Conservation (phyloP, 2,329 filamentous ascomycete genomes). For the Onygenales sp. region DNA sequence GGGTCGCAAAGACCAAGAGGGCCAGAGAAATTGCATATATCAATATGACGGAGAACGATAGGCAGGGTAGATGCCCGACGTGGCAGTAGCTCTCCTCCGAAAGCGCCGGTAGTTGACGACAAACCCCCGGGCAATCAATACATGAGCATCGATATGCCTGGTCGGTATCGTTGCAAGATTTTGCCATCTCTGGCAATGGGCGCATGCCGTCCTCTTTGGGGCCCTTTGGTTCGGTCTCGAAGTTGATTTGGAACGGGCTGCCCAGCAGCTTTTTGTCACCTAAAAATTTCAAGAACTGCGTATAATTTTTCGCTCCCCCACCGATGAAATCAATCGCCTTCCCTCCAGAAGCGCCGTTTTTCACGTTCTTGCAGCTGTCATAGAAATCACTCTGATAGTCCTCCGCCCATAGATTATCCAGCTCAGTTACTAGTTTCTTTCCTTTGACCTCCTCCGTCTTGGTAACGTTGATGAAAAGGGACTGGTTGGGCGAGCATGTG, state of each 20-base stretch:
- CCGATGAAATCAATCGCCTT: slow-evolving; percentile 95
- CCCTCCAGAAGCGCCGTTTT: slow-evolving; percentile 88
- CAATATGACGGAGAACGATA: slow-evolving; percentile 87
- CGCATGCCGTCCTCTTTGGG: slow-evolving; percentile 61
- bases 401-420: slow-evolving; percentile 81
- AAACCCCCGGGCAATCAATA: slow-evolving; percentile 81
- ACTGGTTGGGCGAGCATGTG: slow-evolving; percentile 95
- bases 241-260: slow-evolving; percentile 98
- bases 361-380: slow-evolving; percentile 97
- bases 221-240: slow-evolving; percentile 49
- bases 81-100: slow-evolving; percentile 60
- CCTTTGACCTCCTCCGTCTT: slow-evolving; percentile 49
- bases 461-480: slow-evolving; percentile 88
- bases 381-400: slow-evolving; percentile 83
- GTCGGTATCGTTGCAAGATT: slow-evolving; percentile 84
- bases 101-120: slow-evolving; percentile 72
- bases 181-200: slow-evolving; percentile 60
- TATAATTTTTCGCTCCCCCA: slow-evolving; percentile 84
- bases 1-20: slow-evolving; percentile 54
- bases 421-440: slow-evolving; percentile 67
- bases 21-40: slow-evolving; percentile 70
- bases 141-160: slow-evolving; percentile 82
- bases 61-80: slow-evolving; percentile 79
- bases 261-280: slow-evolving; percentile 84
- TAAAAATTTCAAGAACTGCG: slow-evolving; percentile 78